Evolutionary conservation across 2,329 filamentous ascomycete species (phyloP).

Genomic region (Periconia digitata): DNA sequence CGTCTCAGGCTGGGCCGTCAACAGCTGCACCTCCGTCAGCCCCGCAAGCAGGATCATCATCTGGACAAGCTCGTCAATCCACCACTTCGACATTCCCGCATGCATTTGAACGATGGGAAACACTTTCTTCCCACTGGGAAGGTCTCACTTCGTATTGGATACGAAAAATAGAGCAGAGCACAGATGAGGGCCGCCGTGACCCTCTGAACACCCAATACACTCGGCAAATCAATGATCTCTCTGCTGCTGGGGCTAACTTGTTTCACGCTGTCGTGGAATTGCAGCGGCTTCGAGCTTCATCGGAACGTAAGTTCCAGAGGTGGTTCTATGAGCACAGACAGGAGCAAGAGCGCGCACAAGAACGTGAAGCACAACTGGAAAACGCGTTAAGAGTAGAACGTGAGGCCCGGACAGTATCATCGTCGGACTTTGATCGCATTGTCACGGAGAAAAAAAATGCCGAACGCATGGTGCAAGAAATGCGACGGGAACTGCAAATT

Average conservation of each 20-base stretch:
- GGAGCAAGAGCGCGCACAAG: conserved; percentile 82
- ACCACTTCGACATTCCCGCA: conserved; percentile 78
- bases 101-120: conserved; percentile 97
- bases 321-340: conserved; percentile 97
- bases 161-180: conserved; percentile 85
- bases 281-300: conserved; percentile 89
- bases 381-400: conserved; percentile 73
- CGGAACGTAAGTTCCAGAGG: conserved; percentile 94
- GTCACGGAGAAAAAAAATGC: conserved; percentile 69
- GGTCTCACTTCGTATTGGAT: conserved; percentile 98
- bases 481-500: conserved; percentile 90
- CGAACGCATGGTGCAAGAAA: conserved; percentile 80
- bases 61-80: conserved; percentile 36
- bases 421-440: conserved; percentile 65
- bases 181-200: conserved; percentile 78
- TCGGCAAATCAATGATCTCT: conserved; percentile 94
- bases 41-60: conserved; percentile 26
- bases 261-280: conserved; percentile 98
- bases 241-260: conserved; percentile 91
- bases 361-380: conserved; percentile 80
- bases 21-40: conserved; percentile 26
- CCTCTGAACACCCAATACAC: conserved; percentile 88
- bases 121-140: conserved; percentile 95
- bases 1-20: conserved; percentile 36
- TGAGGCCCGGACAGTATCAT: conserved; percentile 66